Evolutionary conservation across 176 grass and related monocot species (phyloP), one percentile per base, ranked within the genome.

Genomic region (Oryza glumipatula): DNA sequence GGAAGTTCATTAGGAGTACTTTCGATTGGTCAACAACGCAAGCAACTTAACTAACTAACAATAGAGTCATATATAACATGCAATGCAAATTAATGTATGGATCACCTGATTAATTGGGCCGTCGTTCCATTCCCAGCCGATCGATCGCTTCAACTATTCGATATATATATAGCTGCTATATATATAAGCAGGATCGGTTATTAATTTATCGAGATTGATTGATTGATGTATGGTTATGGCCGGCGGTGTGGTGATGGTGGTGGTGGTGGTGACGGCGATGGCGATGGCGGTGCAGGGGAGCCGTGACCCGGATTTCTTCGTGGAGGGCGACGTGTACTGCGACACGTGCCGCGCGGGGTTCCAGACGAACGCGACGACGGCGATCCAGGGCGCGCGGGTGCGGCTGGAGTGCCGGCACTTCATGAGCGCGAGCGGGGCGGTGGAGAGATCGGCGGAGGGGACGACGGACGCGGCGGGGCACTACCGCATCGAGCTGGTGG

Each of bases 271-370:
- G 47, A 13, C 0, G 35, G 35, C 47, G 47, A 51, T 17, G 14
- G 49, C 49, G 15, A 52, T 16, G 49, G 3, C 49, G 49, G 49
- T 52, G 49, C 49, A 52, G 54, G 54, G 54, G 54, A 58, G 6
- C 21, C 58, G 21, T 22, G 21, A 6, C 58, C 58, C 58, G 19
- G 77, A 85, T 54, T 90, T 90, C 73, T 82, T 67, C 72, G 84
- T 87, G 38, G 83, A 90, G 71, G 88, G 88, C 1, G 69, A 74
- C 45, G 88, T 90, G 61, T 90, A 90, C 77, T 90, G 83, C 70
- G 88, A 90, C 82, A 90, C 88, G 3, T 90, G 88, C 68, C 88
- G 78, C 0, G 84, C 71, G 1, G 88, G 88, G 23, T 87, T 90
- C 71, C 78, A 78, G 67, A 87, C 88, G 15, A 90, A 74, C 26